Evolutionary conservation across 495 filamentous ascomycete genomes (phyloP), one percentile per base, ranked within the genome.

Genomic region (Xanthoparmelia taractica): DNA sequence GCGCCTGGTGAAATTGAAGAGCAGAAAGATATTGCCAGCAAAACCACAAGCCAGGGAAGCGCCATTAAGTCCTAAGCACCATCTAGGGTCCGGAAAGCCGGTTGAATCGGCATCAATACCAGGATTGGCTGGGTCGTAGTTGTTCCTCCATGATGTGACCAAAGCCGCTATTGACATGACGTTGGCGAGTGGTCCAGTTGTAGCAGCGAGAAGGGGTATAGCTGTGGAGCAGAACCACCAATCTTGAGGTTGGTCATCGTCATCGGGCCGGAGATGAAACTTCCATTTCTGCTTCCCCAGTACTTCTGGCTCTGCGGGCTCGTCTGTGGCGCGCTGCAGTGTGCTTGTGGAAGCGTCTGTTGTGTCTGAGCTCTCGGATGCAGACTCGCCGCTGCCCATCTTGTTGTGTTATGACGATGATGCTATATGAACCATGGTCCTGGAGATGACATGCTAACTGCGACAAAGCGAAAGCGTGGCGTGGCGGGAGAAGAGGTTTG

Each of bases 191-290:
- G 88, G 88, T 0, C 86, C 87, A 7, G 86, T 79, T 1, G 87
- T 85, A 8, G 88, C 88, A 0, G 87, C 87, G 7, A 90, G 71
- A 8, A 92, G 77, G 13, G 88, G 88, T 54, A 91, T 88, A 17
- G 84, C 87, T 6, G 86, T 92, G 0, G 85, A 88, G 1, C 89
- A 89, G 64, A 90, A 83, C 88, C 88, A 92, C 88, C 88, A 92
- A 50, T 82, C 76, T 63, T 80, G 76, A 10, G 75, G 76, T 45
- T 79, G 78, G 40, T 79, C 79, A 63, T 82, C 80, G 29, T 80
- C 77, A 29, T 76, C 70, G 4, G 79, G 76, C 56, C 79, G 70
- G 74, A 76, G 70, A 23, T 72, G 69, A 61, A 79, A 75, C 0
- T 71, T 64, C 68, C 68, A 66, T 59, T 38, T 59, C 25, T 40